phyloP scores from a whole-genome alignment of 306 rosid species.

The Cajanus cajan region DNA sequence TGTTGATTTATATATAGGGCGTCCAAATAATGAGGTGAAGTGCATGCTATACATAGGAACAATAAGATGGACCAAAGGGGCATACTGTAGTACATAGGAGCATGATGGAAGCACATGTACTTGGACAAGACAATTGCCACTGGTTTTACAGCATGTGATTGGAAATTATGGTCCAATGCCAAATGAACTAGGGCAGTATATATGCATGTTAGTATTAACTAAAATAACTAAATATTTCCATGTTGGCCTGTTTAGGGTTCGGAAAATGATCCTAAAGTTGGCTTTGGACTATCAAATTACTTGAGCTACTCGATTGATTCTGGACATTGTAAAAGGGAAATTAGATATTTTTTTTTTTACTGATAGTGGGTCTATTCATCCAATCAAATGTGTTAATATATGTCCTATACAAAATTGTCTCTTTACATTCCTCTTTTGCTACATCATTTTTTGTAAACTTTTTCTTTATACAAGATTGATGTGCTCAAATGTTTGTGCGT shows the following conservation, averaged over 20 bases:
- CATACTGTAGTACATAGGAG: not conserved
- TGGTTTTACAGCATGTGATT: constrained; percentile 1
- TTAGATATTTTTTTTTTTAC: not conserved
- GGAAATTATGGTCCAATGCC: not conserved
- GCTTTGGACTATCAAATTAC: not conserved
- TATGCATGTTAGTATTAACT: not conserved
- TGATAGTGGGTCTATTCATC: not conserved
- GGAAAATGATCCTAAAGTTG: not conserved
- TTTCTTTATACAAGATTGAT: not conserved
- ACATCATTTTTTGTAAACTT: not conserved
- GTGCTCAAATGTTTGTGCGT: not conserved
- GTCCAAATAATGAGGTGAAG: not conserved
- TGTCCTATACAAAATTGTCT: not conserved
- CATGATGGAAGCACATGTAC: not conserved
- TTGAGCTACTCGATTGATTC: not conserved
- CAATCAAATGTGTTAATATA: not conserved
- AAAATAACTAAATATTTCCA: not conserved
- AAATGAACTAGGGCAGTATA: not conserved
- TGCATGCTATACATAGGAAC: not conserved
- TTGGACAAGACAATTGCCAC: not conserved
- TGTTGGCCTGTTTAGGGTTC: not conserved
- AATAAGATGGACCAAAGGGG: not conserved
- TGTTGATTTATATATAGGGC: not conserved
- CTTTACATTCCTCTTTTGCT: not conserved
- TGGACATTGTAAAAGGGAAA: not conserved